Evolutionary conservation across 2,329 filamentous ascomycete species (phyloP).

Genomic region (Aspergillus pseudonomiae): DNA sequence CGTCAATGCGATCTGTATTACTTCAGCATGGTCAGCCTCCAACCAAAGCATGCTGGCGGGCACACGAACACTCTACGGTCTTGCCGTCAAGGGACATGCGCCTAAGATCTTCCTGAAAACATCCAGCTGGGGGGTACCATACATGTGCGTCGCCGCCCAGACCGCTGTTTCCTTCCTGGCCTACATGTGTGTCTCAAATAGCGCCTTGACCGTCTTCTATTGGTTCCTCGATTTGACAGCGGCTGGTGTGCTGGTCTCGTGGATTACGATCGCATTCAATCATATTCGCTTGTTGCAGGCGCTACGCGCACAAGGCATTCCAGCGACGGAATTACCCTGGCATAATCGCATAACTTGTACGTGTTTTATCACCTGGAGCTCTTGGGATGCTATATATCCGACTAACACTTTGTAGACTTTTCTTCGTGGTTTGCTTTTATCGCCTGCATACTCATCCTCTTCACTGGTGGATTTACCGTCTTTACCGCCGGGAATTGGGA

Average conservation of each 20-base stretch:
- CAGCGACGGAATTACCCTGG: conserved; percentile 59
- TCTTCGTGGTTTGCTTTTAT: conserved; percentile 63
- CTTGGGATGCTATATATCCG: too few relatives aligned
- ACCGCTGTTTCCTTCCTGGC: conserved; percentile 48
- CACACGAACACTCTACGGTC: conserved; percentile 55
- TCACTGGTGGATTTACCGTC: conserved; percentile 69
- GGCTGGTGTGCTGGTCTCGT: conserved; percentile 65
- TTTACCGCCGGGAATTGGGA: conserved; percentile 65
- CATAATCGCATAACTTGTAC: conserved; percentile 64
- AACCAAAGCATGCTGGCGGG: conserved; percentile 66
- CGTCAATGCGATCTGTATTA: conserved; percentile 76
- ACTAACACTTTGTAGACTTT: conserved; percentile 48
- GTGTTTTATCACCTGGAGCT: conserved; percentile 22
- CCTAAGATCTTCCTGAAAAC: conserved; percentile 52
- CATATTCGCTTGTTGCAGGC: conserved; percentile 61
- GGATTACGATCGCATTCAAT: conserved; percentile 63
- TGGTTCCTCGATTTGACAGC: conserved; percentile 67
- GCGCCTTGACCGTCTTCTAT: conserved; percentile 65
- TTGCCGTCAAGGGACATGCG: conserved; percentile 54
- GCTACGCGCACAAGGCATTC: conserved; percentile 59
- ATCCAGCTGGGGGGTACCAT: conserved; percentile 45
- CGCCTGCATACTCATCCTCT: conserved; percentile 65
- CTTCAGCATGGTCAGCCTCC: conserved; percentile 69
- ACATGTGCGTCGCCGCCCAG: conserved; percentile 46
- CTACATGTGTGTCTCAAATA: conserved; percentile 48